Conservation (phyloP, 129 eudicot species). For the Artemisia annua region DNA sequence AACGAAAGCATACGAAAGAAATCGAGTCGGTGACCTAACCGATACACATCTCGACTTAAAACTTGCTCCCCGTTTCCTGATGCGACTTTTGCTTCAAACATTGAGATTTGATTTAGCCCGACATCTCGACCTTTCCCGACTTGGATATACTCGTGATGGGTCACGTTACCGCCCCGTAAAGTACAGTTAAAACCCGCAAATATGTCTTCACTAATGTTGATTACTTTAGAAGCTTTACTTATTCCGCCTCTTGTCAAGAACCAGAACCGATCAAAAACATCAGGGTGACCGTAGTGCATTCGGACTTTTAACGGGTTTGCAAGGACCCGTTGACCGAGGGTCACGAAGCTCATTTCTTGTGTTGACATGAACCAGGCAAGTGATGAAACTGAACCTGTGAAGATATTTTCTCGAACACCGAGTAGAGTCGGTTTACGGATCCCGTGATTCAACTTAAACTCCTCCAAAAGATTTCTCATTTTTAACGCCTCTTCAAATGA, state of each 20-base stretch:
- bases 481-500: conserved; percentile 91
- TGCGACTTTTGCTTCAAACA: conserved; percentile 96
- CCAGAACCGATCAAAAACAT: conserved; percentile 93
- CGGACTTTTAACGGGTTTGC: conserved; percentile 93
- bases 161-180: conserved; percentile 79
- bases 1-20: conserved; percentile 92
- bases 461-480: conserved; percentile 87
- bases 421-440: conserved; percentile 84
- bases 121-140: conserved; percentile 97
- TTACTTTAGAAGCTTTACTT: conserved; percentile 84
- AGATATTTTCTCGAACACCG: conserved; percentile 91
- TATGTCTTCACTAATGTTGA: conserved; percentile 89
- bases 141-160: conserved; percentile 92
- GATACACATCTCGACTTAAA: conserved; percentile 81
- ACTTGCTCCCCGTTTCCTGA: conserved; percentile 94
- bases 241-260: conserved; percentile 87
- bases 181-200: conserved; percentile 93
- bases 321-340: conserved; percentile 89
- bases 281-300: conserved; percentile 98
- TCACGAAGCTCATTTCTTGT: conserved; percentile 91
- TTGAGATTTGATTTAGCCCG: conserved; percentile 87
- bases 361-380: conserved; percentile 98
- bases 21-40: conserved; percentile 91
- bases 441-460: conserved; percentile 59
- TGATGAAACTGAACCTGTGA: conserved; percentile 90